These are phyloP conservation scores for Penicillium dipodomyicola DNA, from an alignment of 495 filamentous ascomycete genomes.

Conservation along the genomic window DNA sequence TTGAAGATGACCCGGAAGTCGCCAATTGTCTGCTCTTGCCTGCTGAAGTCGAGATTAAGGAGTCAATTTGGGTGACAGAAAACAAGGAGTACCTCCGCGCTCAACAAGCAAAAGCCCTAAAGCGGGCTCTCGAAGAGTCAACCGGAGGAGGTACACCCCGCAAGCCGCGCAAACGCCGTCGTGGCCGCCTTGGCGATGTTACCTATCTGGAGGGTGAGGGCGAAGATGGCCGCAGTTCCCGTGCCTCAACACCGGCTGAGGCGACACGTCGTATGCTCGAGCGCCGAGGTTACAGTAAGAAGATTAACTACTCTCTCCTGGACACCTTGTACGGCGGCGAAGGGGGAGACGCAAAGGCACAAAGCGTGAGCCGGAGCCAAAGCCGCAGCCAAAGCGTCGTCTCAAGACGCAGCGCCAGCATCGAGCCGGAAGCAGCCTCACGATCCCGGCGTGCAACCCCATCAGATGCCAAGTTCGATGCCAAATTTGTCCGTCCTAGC, in stretches of 20 bases:
- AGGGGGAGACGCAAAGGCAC: constrained; percentile 33
- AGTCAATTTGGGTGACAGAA: constrained; percentile 87
- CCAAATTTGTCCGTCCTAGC: constrained; percentile 17
- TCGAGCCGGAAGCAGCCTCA: constrained; percentile 28
- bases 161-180: constrained; percentile 47
- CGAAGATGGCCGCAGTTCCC: constrained; percentile 38
- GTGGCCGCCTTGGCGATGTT: constrained; percentile 51
- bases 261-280: constrained; percentile 73
- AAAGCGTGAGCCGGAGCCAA: constrained; percentile 35
- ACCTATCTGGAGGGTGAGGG: constrained; percentile 46
- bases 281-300: constrained; percentile 68
- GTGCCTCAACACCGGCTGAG: constrained; percentile 59
- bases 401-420: constrained; percentile 40
- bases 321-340: constrained; percentile 45
- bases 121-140: constrained; percentile 57
- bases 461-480: constrained; percentile 15
- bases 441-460: constrained; percentile 29
- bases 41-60: constrained; percentile 72
- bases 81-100: constrained; percentile 87
- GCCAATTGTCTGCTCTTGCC: constrained; percentile 67
- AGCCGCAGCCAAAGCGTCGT: constrained; percentile 42
- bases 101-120: constrained; percentile 72
- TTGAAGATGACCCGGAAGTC: constrained; percentile 78
- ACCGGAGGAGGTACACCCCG: constrained; percentile 45
- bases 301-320: constrained; percentile 78